phyloP scores from a whole-genome alignment of 2,329 filamentous ascomycete species.

The Didymella exigua region DNA sequence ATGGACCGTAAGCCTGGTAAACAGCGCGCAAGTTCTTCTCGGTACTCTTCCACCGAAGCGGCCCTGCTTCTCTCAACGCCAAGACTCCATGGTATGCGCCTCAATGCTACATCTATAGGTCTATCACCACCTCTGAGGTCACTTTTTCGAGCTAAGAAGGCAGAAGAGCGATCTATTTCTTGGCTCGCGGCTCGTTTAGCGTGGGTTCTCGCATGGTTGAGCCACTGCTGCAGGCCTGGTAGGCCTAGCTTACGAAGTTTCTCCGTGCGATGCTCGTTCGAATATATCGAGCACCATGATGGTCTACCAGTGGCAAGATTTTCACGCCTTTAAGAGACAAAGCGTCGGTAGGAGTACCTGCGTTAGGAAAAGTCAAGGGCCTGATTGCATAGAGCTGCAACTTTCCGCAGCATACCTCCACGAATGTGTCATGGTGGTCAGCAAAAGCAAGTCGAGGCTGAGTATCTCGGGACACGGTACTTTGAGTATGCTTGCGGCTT shows the following conservation, averaged over 20 bases:
- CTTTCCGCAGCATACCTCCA: slow-evolving; percentile 6
- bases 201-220: slow-evolving; percentile 18
- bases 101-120: slow-evolving; percentile 16
- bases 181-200: slow-evolving; percentile 22
- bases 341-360: slow-evolving; percentile 19
- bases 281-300: slow-evolving; percentile 38
- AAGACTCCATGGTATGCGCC: slow-evolving; percentile 22
- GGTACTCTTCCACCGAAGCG: slow-evolving; percentile 28
- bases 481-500: background rate
- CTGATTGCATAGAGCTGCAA: slow-evolving; percentile 1
- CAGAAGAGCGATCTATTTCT: slow-evolving; percentile 17
- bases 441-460: background rate
- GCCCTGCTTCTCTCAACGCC: slow-evolving; percentile 15
- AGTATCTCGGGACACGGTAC: background rate
- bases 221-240: slow-evolving; percentile 18
- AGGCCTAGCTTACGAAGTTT: slow-evolving; percentile 6
- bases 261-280: slow-evolving; percentile 9
- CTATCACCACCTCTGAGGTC: slow-evolving; percentile 14
- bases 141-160: slow-evolving; percentile 19
- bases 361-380: slow-evolving; percentile 19
- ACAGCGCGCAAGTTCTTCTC: slow-evolving; percentile 4
- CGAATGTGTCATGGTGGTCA: slow-evolving; percentile 17
- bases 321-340: slow-evolving; percentile 25
- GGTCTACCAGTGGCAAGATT: slow-evolving; percentile 26
- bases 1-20: background rate